These are phyloP conservation scores for Leishmania arabica DNA, from an alignment of 208 protist species.

Conservation along the genomic window DNA sequence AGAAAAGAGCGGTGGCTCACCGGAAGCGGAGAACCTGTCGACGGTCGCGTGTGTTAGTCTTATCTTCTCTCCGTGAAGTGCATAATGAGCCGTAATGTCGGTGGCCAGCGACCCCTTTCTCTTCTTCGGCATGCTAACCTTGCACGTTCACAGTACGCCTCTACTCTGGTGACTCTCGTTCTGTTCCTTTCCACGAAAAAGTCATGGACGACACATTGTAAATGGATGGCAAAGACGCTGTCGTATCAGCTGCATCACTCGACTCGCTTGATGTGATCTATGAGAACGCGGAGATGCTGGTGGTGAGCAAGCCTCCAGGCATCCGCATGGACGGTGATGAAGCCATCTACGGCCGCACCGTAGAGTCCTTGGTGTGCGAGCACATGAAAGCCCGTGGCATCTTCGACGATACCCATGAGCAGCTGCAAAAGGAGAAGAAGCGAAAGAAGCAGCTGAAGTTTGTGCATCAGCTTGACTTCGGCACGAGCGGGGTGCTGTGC, in stretches of 20 bases:
- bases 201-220: not conserved
- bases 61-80: not conserved
- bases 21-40: not conserved
- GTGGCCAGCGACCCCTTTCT: not conserved
- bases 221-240: not conserved
- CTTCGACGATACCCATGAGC: conserved; percentile 32
- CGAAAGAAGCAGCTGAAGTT: conserved; percentile 80
- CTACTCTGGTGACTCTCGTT: too few relatives aligned
- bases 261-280: conserved; percentile 44
- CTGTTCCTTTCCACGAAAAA: too few relatives aligned
- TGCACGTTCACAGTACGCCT: not conserved
- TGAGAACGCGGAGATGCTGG: conserved; percentile 71
- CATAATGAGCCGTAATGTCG: not conserved
- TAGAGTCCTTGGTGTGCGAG: conserved; percentile 56
- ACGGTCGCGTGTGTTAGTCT: not conserved
- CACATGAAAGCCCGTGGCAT: conserved; percentile 43
- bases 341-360: conserved; percentile 25
- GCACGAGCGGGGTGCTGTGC: conserved; percentile 90
- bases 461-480: conserved; percentile 92
- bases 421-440: conserved; percentile 30
- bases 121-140: not conserved
- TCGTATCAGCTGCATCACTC: not conserved
- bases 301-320: conserved; percentile 88
- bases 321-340: conserved; percentile 83
- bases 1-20: not conserved